Conservation (phyloP, 2,329 filamentous ascomycete genomes). For the Phyllosticta paracitricarpa region DNA sequence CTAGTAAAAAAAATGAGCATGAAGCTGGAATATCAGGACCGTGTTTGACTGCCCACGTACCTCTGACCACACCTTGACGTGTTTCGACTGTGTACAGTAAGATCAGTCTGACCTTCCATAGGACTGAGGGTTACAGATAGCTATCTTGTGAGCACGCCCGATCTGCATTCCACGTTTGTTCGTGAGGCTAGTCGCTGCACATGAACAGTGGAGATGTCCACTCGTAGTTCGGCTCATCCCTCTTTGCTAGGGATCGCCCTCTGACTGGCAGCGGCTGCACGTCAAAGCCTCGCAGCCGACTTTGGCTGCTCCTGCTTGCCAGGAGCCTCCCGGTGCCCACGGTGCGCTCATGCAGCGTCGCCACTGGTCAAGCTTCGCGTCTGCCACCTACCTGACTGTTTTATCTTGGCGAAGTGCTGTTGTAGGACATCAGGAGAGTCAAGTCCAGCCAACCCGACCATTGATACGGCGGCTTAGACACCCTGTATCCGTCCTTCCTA, state of each 20-base stretch:
- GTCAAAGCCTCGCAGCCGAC: background rate
- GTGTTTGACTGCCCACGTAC: background rate
- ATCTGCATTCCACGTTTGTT: background rate
- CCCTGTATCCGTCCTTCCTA: background rate
- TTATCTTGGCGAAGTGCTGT: slow-evolving; percentile 4
- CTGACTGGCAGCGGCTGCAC: background rate
- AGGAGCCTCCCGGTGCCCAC: slow-evolving; percentile 3
- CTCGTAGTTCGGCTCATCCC: background rate
- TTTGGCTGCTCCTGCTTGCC: background rate
- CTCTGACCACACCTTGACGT: background rate
- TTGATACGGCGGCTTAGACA: background rate
- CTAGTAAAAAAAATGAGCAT: background rate
- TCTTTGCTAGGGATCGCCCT: background rate
- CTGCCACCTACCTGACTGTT: background rate
- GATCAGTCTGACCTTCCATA: background rate
- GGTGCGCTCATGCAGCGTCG: slow-evolving; percentile 1
- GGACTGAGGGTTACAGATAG: background rate
- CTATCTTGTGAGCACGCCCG: background rate
- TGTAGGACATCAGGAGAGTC: slow-evolving; percentile 5
- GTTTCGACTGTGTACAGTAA: background rate
- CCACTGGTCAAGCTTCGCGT: background rate
- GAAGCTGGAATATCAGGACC: background rate
- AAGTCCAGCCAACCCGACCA: slow-evolving; percentile 5
- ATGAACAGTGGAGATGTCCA: background rate
- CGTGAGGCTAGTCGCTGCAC: background rate